A percentile compares a stretch with the other conserved stretches of the same genome.
Evolutionary conservation across 768 basidiomycete species (phyloP).

Genomic region (Hydnomerulius pinastri): DNA sequence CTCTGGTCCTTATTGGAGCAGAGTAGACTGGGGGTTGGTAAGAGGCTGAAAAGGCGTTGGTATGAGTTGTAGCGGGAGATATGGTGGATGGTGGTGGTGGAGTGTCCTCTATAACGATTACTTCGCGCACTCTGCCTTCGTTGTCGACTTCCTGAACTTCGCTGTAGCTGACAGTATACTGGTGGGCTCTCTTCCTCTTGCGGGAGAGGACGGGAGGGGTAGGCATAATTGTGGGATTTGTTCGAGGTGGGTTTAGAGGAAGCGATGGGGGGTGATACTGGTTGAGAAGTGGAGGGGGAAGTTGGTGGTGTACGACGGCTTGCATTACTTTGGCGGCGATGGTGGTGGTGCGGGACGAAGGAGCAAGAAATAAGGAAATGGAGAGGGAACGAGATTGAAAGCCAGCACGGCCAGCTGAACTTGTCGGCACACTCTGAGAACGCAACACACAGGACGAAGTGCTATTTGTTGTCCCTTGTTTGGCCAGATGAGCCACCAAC

Average conservation of each 20-base stretch:
- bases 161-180: conserved; percentile 83
- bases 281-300: conserved; percentile 60
- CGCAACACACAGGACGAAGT: conserved; percentile 35
- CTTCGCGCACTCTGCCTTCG: conserved; percentile 75
- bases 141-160: conserved; percentile 87
- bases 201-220: conserved; percentile 73
- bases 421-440: conserved; percentile 32
- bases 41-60: conserved; percentile 71
- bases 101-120: conserved; percentile 93
- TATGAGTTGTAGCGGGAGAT: conserved; percentile 73
- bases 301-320: conserved; percentile 64
- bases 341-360: conserved; percentile 41
- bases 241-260: conserved; percentile 40
- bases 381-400: conserved; percentile 34
- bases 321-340: conserved; percentile 69
- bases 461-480: conserved; percentile 32
- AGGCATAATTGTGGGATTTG: conserved; percentile 62
- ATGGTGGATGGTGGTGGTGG: conserved; percentile 76
- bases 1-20: conserved; percentile 80
- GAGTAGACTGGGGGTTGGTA: conserved; percentile 78
- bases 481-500: conserved; percentile 17
- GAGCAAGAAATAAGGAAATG: conserved; percentile 8
- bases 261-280: conserved; percentile 67
- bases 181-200: conserved; percentile 82
- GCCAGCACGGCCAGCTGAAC: conserved; percentile 37